Evolutionary conservation across 2,329 filamentous ascomycete species (phyloP).

Genomic region (Sporothrix brasiliensis): DNA sequence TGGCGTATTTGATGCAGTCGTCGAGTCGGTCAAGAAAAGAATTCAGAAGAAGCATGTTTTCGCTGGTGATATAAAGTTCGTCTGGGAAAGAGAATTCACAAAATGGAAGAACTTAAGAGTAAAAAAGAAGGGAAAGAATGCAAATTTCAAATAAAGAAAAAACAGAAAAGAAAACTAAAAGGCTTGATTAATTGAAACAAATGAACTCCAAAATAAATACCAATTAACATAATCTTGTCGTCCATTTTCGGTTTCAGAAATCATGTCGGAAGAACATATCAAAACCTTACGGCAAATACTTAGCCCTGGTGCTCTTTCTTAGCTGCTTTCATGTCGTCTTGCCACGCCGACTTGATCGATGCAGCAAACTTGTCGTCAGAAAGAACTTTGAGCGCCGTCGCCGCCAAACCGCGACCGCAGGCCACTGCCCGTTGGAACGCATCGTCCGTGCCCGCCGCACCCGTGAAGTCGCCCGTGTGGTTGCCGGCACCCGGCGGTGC

Average conservation of each 20-base stretch:
- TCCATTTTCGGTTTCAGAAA: background rate
- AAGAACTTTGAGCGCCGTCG: conserved; percentile 41
- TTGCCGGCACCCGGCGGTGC: conserved; percentile 45
- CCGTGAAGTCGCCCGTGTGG: conserved; percentile 49
- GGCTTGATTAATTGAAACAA: background rate
- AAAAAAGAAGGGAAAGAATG: background rate
- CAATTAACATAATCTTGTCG: background rate
- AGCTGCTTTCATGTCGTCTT: conserved; percentile 44
- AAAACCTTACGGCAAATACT: background rate
- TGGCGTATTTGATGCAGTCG: background rate
- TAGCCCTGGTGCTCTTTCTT: conserved; percentile 20
- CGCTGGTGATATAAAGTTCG: background rate
- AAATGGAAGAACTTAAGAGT: background rate
- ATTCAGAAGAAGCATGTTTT: background rate
- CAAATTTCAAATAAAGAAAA: background rate
- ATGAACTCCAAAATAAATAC: background rate
- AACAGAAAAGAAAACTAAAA: background rate
- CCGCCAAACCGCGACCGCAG: conserved; percentile 44
- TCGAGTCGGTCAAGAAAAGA: background rate
- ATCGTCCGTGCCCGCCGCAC: conserved; percentile 45
- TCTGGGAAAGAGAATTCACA: background rate
- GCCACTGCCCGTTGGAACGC: conserved; percentile 43
- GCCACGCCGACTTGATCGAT: conserved; percentile 38
- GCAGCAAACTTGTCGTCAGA: conserved; percentile 37
- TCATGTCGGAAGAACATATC: background rate